Evolutionary conservation across 75 land plant species (phyloP), one percentile per base, ranked within the genome.

Genomic region (Adiantum capillusveneris): DNA sequence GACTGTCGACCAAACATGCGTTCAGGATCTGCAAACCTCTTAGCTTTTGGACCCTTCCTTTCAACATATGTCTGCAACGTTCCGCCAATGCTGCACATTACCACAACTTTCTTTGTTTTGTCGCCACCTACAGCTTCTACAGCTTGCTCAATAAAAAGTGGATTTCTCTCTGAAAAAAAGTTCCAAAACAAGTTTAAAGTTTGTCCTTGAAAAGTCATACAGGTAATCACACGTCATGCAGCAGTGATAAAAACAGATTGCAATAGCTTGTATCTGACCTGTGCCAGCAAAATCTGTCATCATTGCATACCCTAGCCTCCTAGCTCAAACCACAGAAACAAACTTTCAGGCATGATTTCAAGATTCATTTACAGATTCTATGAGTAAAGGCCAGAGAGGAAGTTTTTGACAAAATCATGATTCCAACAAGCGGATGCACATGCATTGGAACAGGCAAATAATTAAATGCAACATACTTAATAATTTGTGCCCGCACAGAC

Each of bases 1-100:
- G 78, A 75, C 26, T 70, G 69, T 17, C 78, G 64, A 6, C 78
- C 78, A 57, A 75, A 70, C 53, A 65, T 56, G 17, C 78, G 64
- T 31, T 75, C 78, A 13, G 74, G 78, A 44, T 75, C 78, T 26
- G 48, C 54, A 24, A 53, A 75, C 51, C 60, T 65, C 75, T 75
- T 75, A 13, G 74, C 59, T 50, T 70, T 75, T 11, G 69, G 52
- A 0, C 78, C 74, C 12, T 37, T 60, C 19, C 74, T 45, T 60
- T 75, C 74, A 30, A 75, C 78, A 56, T 53, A 70, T 7, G 78
- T 75, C 28, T 5, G 44, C 41, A 75, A 25, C 18, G 78, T 69
- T 11, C 78, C 78, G 30, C 78, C 78, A 46, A 75, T 59, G 49
- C 44, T 28, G 53, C 78, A 75, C 41, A 70, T 62, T 1, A 75